phyloP scores from a whole-genome alignment of 179 eudicot species.

The Amaranthus tricolor region DNA sequence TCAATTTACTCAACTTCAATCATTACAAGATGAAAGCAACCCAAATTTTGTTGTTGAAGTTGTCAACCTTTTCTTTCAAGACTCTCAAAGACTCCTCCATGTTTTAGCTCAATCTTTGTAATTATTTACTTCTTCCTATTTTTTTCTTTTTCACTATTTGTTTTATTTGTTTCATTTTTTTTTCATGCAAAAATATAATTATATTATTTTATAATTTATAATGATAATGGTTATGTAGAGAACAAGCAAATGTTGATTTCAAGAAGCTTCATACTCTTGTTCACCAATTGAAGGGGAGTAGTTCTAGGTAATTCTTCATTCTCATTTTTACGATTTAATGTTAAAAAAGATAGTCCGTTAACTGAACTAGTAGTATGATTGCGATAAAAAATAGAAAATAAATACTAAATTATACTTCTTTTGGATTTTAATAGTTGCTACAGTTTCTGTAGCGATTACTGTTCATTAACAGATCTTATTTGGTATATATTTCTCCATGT shows the following conservation, averaged over 20 bases:
- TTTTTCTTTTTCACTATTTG: background rate
- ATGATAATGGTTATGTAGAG: slow-evolving; percentile 27
- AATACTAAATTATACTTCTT: no score
- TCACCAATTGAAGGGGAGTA: slow-evolving; percentile 62
- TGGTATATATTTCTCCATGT: no score
- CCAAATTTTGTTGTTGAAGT: slow-evolving; percentile 57
- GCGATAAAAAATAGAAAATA: no score
- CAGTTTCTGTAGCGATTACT: no score
- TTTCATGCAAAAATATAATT: background rate
- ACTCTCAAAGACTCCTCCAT: slow-evolving; percentile 48
- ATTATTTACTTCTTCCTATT: slow-evolving; percentile 3
- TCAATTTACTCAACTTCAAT: slow-evolving; percentile 48
- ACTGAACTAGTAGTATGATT: no score
- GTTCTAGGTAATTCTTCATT: slow-evolving; percentile 45
- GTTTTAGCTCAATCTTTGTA: slow-evolving; percentile 45
- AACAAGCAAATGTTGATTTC: slow-evolving; percentile 45
- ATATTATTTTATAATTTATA: background rate
- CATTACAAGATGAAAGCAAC: slow-evolving; percentile 61
- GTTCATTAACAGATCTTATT: no score
- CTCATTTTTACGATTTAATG: background rate
- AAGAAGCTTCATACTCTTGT: slow-evolving; percentile 48
- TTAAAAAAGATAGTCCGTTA: no score
- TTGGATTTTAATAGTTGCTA: no score
- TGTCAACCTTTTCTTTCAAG: slow-evolving; percentile 49
- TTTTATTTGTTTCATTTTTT: background rate